A percentile compares a stretch with the other conserved stretches of the same genome.
These are phyloP conservation scores for Mycosphaerella sp. DNA, from an alignment of 2,329 filamentous ascomycete species.

Conservation along the genomic window DNA sequence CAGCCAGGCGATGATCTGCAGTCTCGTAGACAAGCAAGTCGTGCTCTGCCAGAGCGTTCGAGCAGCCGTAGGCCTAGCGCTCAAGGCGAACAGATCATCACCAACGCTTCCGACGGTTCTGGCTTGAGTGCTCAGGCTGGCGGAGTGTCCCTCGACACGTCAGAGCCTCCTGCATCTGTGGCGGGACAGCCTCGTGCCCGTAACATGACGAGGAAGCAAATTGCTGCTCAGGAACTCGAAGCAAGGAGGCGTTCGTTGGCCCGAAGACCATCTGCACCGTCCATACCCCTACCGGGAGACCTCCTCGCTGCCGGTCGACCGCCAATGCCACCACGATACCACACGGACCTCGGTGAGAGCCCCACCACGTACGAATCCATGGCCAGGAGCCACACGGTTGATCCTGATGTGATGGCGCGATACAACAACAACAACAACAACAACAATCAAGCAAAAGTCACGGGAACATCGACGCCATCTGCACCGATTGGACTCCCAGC, in stretches of 20 bases:
- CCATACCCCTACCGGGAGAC: conserved; percentile 68
- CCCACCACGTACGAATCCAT: conserved; percentile 37
- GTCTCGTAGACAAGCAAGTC: conserved; percentile 28
- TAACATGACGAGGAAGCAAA: conserved; percentile 34
- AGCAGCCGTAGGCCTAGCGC: conserved; percentile 19
- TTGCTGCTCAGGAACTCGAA: conserved; percentile 72
- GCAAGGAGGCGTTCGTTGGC: conserved; percentile 79
- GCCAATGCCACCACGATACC: conserved; percentile 32
- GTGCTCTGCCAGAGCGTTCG: conserved; percentile 18
- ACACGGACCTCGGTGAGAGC: conserved; percentile 41
- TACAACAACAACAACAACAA: conserved; percentile 22
- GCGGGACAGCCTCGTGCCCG: conserved; percentile 21
- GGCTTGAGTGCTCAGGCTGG: neutral
- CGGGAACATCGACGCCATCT: conserved; percentile 44
- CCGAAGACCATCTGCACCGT: conserved; percentile 68
- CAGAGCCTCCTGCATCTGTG: conserved; percentile 12
- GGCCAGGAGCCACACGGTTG: conserved; percentile 59
- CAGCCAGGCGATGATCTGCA: conserved; percentile 33
- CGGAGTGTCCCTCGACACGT: conserved; percentile 8
- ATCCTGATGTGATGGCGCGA: conserved; percentile 46
- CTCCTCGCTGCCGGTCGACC: conserved; percentile 36
- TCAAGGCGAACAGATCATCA: conserved; percentile 5
- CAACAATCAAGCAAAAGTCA: conserved; percentile 21
- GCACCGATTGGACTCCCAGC: conserved; percentile 72
- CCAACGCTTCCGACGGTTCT: conserved; percentile 3